These are phyloP conservation scores for Leishmania tropica DNA, from an alignment of 208 protist genomes.

Conservation along the genomic window DNA sequence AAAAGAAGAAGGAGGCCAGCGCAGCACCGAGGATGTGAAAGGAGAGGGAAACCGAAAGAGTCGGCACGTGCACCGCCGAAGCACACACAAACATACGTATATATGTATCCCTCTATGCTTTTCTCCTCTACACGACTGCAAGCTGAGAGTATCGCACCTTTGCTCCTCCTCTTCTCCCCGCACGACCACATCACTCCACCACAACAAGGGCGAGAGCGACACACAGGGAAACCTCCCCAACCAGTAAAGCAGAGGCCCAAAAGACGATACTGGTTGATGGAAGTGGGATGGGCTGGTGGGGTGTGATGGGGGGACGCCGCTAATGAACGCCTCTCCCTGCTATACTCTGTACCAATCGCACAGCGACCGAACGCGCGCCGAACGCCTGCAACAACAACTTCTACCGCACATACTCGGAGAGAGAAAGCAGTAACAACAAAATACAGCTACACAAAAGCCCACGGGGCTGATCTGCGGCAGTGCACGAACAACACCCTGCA, in stretches of 20 bases:
- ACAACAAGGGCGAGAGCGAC: not conserved
- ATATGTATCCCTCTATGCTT: not conserved
- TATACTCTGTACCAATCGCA: not conserved
- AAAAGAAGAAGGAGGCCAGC: slow-evolving; percentile 15
- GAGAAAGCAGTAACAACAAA: not conserved
- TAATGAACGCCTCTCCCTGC: not conserved
- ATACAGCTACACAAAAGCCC: not conserved
- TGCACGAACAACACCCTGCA: not conserved
- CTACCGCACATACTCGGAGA: not conserved
- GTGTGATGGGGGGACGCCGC: not conserved
- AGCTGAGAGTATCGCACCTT: not conserved
- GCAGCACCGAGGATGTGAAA: not conserved
- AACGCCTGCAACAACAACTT: not conserved
- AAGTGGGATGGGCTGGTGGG: not conserved
- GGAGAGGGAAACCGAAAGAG: not conserved
- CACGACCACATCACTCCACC: not conserved
- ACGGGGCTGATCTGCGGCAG: not conserved
- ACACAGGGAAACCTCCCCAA: not conserved
- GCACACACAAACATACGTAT: not conserved
- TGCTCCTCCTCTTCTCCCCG: not conserved
- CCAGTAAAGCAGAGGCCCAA: not conserved
- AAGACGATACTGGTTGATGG: not conserved
- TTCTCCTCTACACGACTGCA: not conserved
- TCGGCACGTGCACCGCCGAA: not conserved
- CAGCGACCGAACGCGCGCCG: not conserved